These are phyloP conservation scores for Pythium volutum DNA, from an alignment of 352 stramenopile species.

Conservation along the genomic window DNA sequence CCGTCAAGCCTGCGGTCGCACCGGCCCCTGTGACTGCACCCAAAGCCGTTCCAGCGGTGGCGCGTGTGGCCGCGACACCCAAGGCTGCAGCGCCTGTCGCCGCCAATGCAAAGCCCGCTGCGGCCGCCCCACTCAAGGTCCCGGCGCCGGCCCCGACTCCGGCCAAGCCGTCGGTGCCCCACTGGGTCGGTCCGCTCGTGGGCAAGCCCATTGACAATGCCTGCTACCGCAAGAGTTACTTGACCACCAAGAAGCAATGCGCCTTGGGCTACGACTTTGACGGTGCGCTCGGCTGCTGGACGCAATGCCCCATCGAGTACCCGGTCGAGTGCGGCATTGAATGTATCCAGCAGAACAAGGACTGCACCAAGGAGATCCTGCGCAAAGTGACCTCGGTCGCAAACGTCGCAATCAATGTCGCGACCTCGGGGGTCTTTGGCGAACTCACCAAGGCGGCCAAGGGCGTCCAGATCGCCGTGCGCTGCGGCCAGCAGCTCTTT, in stretches of 20 bases:
- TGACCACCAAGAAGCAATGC: constrained; percentile 28
- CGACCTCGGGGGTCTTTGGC: constrained; percentile 46
- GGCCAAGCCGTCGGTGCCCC: no score
- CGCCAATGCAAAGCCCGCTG: no score
- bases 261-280: constrained; percentile 45
- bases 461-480: constrained; percentile 38
- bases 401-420: constrained; percentile 42
- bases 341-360: constrained; percentile 65
- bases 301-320: constrained; percentile 69
- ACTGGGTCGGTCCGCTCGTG: constrained; percentile 34
- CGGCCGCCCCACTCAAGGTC: no score
- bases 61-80: no score
- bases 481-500: constrained; percentile 49
- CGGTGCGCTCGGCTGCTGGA: constrained; percentile 52
- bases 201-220: constrained; percentile 29
- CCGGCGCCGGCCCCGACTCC: no score
- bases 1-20: no score
- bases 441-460: constrained; percentile 38
- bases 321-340: constrained; percentile 67
- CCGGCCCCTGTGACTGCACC: no score
- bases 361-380: constrained; percentile 51
- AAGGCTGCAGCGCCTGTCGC: no score
- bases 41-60: no score
- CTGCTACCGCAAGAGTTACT: constrained; percentile 51
- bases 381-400: constrained; percentile 45